Evolutionary conservation across 2,329 filamentous ascomycete genomes (phyloP).

Genomic region (Hawksworthiomyces lignivorus): DNA sequence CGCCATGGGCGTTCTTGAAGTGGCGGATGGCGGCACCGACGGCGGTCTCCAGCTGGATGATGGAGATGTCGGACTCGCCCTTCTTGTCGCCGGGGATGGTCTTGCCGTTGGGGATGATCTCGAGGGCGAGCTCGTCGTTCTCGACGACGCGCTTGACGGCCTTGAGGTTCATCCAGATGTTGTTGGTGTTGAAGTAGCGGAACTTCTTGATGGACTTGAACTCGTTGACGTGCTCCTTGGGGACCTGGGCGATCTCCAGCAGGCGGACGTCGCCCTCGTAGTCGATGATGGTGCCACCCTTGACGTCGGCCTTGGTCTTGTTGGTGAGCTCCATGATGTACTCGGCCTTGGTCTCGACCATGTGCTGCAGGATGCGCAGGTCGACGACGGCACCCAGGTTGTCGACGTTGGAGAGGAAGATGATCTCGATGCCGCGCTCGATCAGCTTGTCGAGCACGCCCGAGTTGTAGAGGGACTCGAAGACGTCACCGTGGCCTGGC

Average conservation of each 20-base stretch:
- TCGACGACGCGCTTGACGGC: constrained; percentile 98
- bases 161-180: constrained; percentile 98
- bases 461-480: constrained; percentile 99
- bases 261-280: constrained; percentile 95
- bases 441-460: constrained; percentile 95
- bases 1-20: constrained; percentile 97
- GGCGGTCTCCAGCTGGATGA: constrained; percentile 96
- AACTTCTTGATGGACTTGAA: constrained; percentile 99
- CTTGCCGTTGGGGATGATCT: constrained; percentile 99
- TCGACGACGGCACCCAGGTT: constrained; percentile 97
- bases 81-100: constrained; percentile 98
- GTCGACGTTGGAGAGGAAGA: constrained; percentile 99
- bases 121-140: constrained; percentile 97
- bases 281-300: constrained; percentile 99
- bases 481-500: constrained; percentile 97
- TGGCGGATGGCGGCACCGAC: constrained; percentile 98
- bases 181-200: constrained; percentile 99
- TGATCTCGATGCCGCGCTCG: constrained; percentile 88
- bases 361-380: constrained; percentile 96
- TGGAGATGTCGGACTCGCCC: constrained; percentile 95
- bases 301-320: constrained; percentile 99
- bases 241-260: constrained; percentile 97
- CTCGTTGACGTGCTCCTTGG: constrained; percentile 99
- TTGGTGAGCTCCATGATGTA: constrained; percentile 99
- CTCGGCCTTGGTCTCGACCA: constrained; percentile 94